A percentile compares a stretch with the other conserved stretches of the same genome.
Conservation (phyloP, 805 yeast genomes). For the Candida yuanshanica region DNA sequence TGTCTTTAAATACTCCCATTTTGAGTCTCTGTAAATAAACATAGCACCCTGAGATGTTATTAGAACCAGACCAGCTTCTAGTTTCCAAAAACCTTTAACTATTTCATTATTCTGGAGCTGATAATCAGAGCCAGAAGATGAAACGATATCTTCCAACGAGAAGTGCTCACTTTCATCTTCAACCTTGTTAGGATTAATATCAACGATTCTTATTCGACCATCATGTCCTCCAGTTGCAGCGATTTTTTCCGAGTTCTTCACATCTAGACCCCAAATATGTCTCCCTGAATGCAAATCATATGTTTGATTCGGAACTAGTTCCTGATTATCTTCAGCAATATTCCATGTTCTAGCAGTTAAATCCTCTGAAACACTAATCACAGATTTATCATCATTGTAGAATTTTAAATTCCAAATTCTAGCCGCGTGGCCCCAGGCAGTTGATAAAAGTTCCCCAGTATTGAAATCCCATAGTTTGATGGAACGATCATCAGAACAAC, state of each 20-base stretch:
- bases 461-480: constrained; percentile 66
- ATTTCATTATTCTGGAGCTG: constrained; percentile 42
- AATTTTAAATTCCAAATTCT: constrained; percentile 84
- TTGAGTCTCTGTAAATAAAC: constrained; percentile 21
- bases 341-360: constrained; percentile 80
- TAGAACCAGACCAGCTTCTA: constrained; percentile 40
- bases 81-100: constrained; percentile 53
- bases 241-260: constrained; percentile 36
- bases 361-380: constrained; percentile 81
- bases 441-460: constrained; percentile 54
- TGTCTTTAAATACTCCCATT: constrained; percentile 26
- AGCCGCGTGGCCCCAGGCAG: constrained; percentile 96
- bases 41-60: constrained; percentile 59
- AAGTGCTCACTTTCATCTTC: constrained; percentile 25
- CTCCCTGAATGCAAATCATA: constrained; percentile 77
- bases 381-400: constrained; percentile 30
- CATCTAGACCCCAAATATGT: constrained; percentile 79
- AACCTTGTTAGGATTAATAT: constrained; percentile 34
- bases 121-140: constrained; percentile 18
- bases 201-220: constrained; percentile 68
- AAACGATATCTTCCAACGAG: constrained; percentile 30
- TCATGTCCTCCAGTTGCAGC: constrained; percentile 93
- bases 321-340: constrained; percentile 25
- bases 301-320: constrained; percentile 28
- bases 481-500: constrained; percentile 94